A percentile compares a stretch with the other conserved stretches of the same genome.
Conservation (phyloP, 768 basidiomycete genomes). For the Guyanaporus albipodus region DNA sequence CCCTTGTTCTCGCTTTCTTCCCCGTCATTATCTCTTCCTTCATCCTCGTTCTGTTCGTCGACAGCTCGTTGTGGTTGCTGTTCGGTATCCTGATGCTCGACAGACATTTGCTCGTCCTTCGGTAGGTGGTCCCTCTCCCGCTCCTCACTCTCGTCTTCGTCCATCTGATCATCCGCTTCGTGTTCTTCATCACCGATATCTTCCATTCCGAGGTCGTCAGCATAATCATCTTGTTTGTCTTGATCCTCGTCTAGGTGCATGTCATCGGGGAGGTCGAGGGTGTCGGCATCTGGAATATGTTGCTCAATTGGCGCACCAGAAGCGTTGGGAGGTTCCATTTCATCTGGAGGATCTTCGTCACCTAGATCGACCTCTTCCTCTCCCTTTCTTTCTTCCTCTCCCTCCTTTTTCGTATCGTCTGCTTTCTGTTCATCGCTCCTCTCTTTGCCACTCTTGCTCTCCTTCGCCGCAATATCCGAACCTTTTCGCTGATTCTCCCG, state of each 20-base stretch:
- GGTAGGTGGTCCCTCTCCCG: constrained; percentile 5
- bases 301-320: constrained; percentile 73
- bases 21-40: constrained; percentile 29
- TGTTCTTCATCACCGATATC: constrained; percentile 34
- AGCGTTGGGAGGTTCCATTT: constrained; percentile 43
- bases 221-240: constrained; percentile 27
- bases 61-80: constrained; percentile 15
- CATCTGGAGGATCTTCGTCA: constrained; percentile 38
- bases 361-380: constrained; percentile 20
- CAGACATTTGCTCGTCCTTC: constrained; percentile 19
- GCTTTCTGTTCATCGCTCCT: constrained; percentile 33
- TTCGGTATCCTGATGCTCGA: constrained; percentile 24
- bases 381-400: constrained; percentile 26
- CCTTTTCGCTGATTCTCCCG: constrained; percentile 39
- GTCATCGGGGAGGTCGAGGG: constrained; percentile 87
- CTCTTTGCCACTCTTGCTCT: constrained; percentile 42
- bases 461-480: constrained; percentile 79
- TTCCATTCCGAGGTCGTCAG: constrained; percentile 32
- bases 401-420: constrained; percentile 27
- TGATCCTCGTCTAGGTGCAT: constrained; percentile 52
- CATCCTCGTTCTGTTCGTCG: constrained; percentile 14
- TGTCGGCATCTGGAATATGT: constrained; percentile 71
- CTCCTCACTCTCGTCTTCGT: constrained; percentile 21
- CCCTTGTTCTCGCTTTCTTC: constrained; percentile 27
- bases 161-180: constrained; percentile 23